Conservation (phyloP, 129 eudicot species). For the Dittrichia graveolens region DNA sequence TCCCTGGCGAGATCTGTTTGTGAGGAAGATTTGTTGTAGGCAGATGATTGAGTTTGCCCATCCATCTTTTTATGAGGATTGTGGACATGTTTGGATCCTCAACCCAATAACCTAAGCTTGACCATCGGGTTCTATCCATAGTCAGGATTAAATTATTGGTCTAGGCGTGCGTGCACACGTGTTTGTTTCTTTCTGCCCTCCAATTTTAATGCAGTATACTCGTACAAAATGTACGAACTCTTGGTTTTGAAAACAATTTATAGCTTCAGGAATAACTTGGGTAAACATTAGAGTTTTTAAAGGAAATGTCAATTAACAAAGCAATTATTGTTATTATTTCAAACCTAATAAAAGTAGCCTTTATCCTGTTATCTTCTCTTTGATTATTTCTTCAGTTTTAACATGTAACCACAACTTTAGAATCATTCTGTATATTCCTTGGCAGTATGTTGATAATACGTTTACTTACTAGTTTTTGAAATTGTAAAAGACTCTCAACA, state of each 20-base stretch:
- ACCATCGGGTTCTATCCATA: neutral
- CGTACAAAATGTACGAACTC: no score
- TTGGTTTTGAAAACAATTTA: no score
- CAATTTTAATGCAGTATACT: no score
- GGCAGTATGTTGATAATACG: slow-evolving; percentile 6
- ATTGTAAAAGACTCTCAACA: slow-evolving; percentile 66
- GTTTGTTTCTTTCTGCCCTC: no score
- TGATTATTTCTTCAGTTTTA: neutral
- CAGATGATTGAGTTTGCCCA: no score
- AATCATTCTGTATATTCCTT: slow-evolving; percentile 3
- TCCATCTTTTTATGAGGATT: neutral
- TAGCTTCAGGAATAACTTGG: no score
- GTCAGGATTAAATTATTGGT: neutral
- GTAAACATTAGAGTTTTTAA: neutral
- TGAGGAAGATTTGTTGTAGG: no score
- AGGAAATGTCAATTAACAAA: no score
- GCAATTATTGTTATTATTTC: neutral
- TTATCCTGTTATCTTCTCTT: slow-evolving; percentile 9
- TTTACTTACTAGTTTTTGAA: slow-evolving; percentile 32
- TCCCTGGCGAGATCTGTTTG: no score
- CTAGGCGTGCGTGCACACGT: neutral
- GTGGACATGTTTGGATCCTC: slow-evolving; percentile 5
- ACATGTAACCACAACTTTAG: slow-evolving; percentile 5
- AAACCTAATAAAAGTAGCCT: neutral
- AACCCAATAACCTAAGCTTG: slow-evolving; percentile 5